A percentile compares a stretch with the other conserved stretches of the same genome.
Conservation (phyloP, 2,329 filamentous ascomycete genomes). For the Ceratocystiopsis sp. region DNA sequence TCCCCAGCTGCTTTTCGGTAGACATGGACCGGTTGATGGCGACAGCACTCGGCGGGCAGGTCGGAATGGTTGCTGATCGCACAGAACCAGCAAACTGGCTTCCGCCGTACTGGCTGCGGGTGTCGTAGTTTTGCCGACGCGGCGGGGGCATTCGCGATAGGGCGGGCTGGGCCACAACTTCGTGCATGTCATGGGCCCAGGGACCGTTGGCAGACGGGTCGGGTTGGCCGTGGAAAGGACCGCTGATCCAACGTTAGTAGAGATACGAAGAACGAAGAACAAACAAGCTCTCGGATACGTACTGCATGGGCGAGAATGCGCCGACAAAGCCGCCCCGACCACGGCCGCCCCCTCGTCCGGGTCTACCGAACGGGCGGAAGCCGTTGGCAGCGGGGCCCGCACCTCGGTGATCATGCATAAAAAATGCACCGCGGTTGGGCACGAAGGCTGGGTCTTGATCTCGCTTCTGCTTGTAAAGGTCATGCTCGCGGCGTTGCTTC, state of each 20-base stretch:
- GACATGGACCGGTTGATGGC: slow-evolving; percentile 66
- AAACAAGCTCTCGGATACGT: background rate
- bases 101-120: background rate
- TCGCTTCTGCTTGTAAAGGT: slow-evolving; percentile 75
- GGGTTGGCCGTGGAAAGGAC: slow-evolving; percentile 16
- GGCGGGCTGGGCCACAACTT: slow-evolving; percentile 37
- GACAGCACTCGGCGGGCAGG: slow-evolving; percentile 38
- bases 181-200: slow-evolving; percentile 94
- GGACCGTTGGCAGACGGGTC: slow-evolving; percentile 53
- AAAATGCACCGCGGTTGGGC: slow-evolving; percentile 85
- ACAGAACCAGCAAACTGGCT: background rate
- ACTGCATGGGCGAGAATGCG: slow-evolving; percentile 45
- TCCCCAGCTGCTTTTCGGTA: slow-evolving; percentile 67
- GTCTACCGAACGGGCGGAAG: slow-evolving; percentile 51
- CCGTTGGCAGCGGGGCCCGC: slow-evolving; percentile 62
- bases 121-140: slow-evolving; percentile 13
- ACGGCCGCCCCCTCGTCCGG: slow-evolving; percentile 42
- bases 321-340: slow-evolving; percentile 39
- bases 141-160: slow-evolving; percentile 14
- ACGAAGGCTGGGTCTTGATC: slow-evolving; percentile 88
- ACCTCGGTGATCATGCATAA: slow-evolving; percentile 87
- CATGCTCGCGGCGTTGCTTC: slow-evolving; percentile 66
- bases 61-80: slow-evolving; percentile 31
- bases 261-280: background rate
- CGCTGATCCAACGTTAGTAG: slow-evolving; percentile 8